These are phyloP conservation scores for Gossypium davidsonii DNA, from an alignment of 441 rosid genomes.

Conservation along the genomic window DNA sequence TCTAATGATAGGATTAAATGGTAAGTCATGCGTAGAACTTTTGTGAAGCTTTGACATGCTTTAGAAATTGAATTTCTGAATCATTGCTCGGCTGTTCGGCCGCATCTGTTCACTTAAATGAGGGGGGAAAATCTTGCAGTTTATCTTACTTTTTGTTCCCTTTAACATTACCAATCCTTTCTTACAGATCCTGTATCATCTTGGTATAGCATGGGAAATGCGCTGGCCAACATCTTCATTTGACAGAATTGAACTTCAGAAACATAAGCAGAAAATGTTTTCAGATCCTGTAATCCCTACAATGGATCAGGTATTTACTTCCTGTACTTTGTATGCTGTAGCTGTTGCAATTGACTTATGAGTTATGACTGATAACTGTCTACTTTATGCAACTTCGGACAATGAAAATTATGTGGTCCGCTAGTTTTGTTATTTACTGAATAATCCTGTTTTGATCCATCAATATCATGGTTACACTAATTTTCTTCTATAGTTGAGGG, in stretches of 20 bases:
- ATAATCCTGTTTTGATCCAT: not conserved
- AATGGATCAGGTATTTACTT: slow-evolving; percentile 11
- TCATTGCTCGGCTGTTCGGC: slow-evolving; percentile 1
- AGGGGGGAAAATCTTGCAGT: not conserved
- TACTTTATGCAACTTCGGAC: not conserved
- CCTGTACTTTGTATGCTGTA: not conserved
- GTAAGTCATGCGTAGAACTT: not conserved
- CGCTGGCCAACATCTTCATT: slow-evolving; percentile 60
- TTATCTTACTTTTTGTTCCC: not conserved
- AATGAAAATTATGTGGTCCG: not conserved
- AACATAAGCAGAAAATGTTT: slow-evolving; percentile 30
- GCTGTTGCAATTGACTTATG: slow-evolving; percentile 1
- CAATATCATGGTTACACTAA: not conserved
- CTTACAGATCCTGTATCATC: slow-evolving; percentile 83
- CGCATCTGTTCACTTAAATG: not conserved
- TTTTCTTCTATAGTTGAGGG: not conserved
- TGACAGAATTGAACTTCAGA: slow-evolving; percentile 33
- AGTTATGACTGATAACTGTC: not conserved
- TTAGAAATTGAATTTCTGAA: not conserved
- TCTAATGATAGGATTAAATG: not conserved
- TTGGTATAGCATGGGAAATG: slow-evolving; percentile 78
- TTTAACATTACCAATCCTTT: slow-evolving; percentile 1
- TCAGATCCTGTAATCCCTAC: slow-evolving; percentile 14
- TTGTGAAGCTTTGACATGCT: slow-evolving; percentile 8
- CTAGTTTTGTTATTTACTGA: not conserved